phyloP scores from a whole-genome alignment of 345 rosid species.

The Citrus sinensis region DNA sequence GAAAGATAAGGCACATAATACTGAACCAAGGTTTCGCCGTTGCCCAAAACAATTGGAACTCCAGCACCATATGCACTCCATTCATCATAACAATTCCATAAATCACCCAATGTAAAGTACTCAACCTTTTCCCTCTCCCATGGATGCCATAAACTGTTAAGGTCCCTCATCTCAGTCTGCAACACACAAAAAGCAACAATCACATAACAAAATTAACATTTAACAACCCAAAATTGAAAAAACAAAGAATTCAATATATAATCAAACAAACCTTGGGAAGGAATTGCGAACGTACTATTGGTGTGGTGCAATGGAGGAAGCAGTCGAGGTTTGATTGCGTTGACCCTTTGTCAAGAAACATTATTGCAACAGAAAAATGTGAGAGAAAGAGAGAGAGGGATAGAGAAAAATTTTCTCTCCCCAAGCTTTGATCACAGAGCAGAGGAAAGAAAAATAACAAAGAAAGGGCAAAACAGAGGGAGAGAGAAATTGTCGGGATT shows the following conservation, averaged over 20 bases:
- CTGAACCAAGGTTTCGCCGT: constrained; percentile 84
- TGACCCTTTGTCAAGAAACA: constrained; percentile 64
- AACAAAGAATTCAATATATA: background rate
- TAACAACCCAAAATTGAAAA: no score
- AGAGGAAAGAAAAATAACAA: constrained; percentile 12
- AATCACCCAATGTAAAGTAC: constrained; percentile 75
- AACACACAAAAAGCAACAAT: constrained; percentile 9
- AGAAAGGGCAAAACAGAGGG: constrained; percentile 12
- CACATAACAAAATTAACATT: background rate
- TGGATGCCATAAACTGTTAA: constrained; percentile 89
- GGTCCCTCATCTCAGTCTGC: constrained; percentile 79
- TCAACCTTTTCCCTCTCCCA: constrained; percentile 90
- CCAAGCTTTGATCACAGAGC: constrained; percentile 27
- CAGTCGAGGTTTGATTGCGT: constrained; percentile 77
- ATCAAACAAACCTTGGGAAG: constrained; percentile 66
- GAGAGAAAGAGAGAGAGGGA: constrained; percentile 18
- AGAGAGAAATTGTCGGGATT: constrained; percentile 51
- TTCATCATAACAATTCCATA: constrained; percentile 90
- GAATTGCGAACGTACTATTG: constrained; percentile 69
- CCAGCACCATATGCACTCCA: constrained; percentile 99
- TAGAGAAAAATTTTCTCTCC: constrained; percentile 24
- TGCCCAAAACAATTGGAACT: constrained; percentile 63
- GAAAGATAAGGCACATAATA: constrained; percentile 98
- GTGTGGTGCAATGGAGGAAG: constrained; percentile 82
- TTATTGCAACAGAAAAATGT: constrained; percentile 26